These are phyloP conservation scores for Claviceps pazoutovae DNA, from an alignment of 2,329 filamentous ascomycete genomes.

Conservation along the genomic window DNA sequence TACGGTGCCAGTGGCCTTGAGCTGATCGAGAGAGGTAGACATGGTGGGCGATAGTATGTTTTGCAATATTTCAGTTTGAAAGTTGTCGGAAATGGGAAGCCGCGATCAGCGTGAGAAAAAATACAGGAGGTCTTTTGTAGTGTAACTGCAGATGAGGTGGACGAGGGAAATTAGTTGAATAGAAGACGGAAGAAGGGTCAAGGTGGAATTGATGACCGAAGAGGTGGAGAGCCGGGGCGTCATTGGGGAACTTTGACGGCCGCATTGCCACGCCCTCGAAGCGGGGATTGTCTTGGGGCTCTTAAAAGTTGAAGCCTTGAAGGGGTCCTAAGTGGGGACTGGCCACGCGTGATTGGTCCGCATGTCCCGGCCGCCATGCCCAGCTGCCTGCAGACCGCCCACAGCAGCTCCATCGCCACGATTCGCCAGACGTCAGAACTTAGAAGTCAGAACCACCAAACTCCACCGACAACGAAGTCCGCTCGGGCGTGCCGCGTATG, in stretches of 20 bases:
- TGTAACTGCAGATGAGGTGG: neutral
- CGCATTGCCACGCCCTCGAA: neutral
- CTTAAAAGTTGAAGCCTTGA: neutral
- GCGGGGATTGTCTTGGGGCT: neutral
- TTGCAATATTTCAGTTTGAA: no score
- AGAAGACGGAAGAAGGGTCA: neutral
- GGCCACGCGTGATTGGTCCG: neutral
- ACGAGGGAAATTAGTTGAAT: neutral
- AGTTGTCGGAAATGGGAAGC: neutral
- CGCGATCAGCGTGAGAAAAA: neutral
- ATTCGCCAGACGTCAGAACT: no score
- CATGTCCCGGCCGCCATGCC: neutral
- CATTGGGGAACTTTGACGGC: neutral
- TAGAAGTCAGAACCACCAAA: neutral
- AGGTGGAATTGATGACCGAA: neutral
- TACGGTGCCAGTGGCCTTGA: slow-evolving; percentile 94
- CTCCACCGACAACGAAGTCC: neutral
- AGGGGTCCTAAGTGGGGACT: neutral
- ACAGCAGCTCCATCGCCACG: no score
- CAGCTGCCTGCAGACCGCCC: neutral
- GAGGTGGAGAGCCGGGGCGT: neutral
- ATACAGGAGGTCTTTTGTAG: neutral
- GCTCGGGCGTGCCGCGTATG: no score
- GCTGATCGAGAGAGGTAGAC: slow-evolving; percentile 85
- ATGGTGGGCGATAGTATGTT: slow-evolving; percentile 31